A percentile compares a stretch with the other conserved stretches of the same genome.
Conservation (phyloP, 345 rosid species). For the Reutealis trisperma region DNA sequence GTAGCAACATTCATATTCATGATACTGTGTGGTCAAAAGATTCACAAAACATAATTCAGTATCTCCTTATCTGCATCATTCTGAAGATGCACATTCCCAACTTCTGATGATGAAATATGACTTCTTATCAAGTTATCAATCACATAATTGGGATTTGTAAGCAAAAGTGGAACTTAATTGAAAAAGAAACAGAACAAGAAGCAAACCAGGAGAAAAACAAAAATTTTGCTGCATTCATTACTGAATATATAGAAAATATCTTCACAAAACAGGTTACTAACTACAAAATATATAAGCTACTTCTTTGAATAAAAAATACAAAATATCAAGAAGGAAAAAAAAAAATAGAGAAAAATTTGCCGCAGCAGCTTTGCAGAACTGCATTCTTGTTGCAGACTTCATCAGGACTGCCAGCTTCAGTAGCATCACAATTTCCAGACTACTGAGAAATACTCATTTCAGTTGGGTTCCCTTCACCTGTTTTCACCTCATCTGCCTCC, state of each 20-base stretch:
- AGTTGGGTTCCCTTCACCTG: constrained; percentile 28
- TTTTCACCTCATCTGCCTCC: constrained; percentile 32
- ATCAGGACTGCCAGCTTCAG: constrained; percentile 36
- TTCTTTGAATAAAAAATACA: too few species aligned
- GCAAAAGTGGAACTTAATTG: too few species aligned
- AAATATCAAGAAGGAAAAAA: too few species aligned
- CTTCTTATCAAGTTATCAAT: constrained; percentile 63
- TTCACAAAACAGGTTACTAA: too few species aligned
- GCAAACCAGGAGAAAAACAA: too few species aligned
- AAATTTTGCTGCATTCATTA: too few species aligned
- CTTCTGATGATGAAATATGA: constrained; percentile 59
- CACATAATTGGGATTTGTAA: constrained; percentile 39
- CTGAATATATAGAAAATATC: too few species aligned
- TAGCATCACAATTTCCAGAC: constrained; percentile 36
- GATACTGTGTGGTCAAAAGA: constrained; percentile 6
- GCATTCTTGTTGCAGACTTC: constrained; percentile 7
- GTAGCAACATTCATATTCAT: constrained; percentile 14
- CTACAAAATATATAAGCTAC: too few species aligned
- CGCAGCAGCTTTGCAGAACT: too few species aligned
- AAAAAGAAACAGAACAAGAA: too few species aligned
- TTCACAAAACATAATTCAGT: constrained; percentile 24
- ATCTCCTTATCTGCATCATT: constrained; percentile 23
- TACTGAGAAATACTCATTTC: constrained; percentile 32
- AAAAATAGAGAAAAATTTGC: too few species aligned
- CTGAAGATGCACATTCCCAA: constrained; percentile 35